These are phyloP conservation scores for Hibiscus tridactylites DNA, from an alignment of 345 rosid species.

Conservation along the genomic window DNA sequence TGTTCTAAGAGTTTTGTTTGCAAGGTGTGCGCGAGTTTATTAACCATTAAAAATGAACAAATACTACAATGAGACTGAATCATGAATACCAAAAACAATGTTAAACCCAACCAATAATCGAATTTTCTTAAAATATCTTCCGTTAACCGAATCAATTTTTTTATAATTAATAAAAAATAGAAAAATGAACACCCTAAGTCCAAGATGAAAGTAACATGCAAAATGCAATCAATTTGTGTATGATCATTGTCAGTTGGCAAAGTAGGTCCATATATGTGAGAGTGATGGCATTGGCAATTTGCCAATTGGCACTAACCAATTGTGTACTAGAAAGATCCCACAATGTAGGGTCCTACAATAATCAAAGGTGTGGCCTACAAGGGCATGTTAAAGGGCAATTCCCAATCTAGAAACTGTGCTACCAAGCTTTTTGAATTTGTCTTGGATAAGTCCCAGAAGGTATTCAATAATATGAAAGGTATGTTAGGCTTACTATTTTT, in stretches of 20 bases:
- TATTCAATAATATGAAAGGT: not conserved
- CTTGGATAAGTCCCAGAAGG: not conserved
- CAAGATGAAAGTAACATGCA: not conserved
- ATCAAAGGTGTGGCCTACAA: slow-evolving; percentile 15
- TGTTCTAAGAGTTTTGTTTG: too few species aligned
- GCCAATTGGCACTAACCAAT: not conserved
- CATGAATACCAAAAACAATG: too few species aligned
- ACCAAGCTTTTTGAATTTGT: slow-evolving; percentile 5
- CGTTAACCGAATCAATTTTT: too few species aligned
- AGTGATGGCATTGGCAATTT: slow-evolving; percentile 1
- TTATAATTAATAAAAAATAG: too few species aligned
- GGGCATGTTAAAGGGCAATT: slow-evolving; percentile 3
- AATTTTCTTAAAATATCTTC: too few species aligned
- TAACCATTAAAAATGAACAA: too few species aligned
- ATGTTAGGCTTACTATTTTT: not conserved
- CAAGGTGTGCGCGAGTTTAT: too few species aligned
- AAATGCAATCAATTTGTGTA: not conserved
- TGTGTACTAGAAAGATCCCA: not conserved
- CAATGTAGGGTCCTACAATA: not conserved
- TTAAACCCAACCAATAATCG: too few species aligned
- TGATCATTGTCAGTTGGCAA: not conserved
- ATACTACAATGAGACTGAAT: too few species aligned
- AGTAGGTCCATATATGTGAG: not conserved
- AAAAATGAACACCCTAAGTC: too few species aligned
- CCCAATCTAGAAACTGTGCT: slow-evolving; percentile 14